A percentile compares a stretch with the other conserved stretches of the same genome.
Conservation (phyloP, 768 basidiomycete species). For the Pisolithus microcarpus region DNA sequence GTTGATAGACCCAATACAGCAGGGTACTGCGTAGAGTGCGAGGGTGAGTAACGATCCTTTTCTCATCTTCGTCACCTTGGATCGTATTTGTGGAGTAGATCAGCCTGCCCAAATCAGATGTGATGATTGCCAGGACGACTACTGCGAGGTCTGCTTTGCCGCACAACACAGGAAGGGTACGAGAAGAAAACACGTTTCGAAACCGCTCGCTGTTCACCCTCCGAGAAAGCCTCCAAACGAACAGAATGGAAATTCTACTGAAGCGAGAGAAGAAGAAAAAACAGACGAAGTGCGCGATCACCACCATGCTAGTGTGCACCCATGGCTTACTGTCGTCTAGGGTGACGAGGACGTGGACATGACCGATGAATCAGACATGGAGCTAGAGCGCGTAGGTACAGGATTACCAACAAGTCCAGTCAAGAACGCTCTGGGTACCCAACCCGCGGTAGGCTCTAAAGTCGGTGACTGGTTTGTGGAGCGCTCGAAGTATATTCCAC, state of each 20-base stretch:
- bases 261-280: constrained; percentile 1
- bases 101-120: constrained; percentile 76
- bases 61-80: neutral
- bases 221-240: constrained; percentile 4
- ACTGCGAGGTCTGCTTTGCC: constrained; percentile 82
- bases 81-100: constrained; percentile 39
- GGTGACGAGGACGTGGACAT: constrained; percentile 32
- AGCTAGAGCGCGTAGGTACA: constrained; percentile 32
- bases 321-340: constrained; percentile 12
- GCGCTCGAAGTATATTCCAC: constrained; percentile 71
- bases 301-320: neutral
- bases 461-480: constrained; percentile 86
- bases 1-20: constrained; percentile 39
- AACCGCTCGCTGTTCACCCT: constrained; percentile 31
- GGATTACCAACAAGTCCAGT: constrained; percentile 14
- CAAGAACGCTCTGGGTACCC: constrained; percentile 39
- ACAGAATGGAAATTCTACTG: constrained; percentile 11
- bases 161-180: constrained; percentile 80
- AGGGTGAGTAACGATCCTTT: constrained; percentile 46
- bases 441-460: constrained; percentile 50
- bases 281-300: constrained; percentile 15
- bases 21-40: constrained; percentile 79
- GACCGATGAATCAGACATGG: constrained; percentile 27
- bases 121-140: constrained; percentile 63
- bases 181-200: constrained; percentile 55